Evolutionary conservation across 352 stramenopile genomes (phyloP), one percentile per base, ranked within the genome.

Genomic region (Blastocystis hominis): DNA sequence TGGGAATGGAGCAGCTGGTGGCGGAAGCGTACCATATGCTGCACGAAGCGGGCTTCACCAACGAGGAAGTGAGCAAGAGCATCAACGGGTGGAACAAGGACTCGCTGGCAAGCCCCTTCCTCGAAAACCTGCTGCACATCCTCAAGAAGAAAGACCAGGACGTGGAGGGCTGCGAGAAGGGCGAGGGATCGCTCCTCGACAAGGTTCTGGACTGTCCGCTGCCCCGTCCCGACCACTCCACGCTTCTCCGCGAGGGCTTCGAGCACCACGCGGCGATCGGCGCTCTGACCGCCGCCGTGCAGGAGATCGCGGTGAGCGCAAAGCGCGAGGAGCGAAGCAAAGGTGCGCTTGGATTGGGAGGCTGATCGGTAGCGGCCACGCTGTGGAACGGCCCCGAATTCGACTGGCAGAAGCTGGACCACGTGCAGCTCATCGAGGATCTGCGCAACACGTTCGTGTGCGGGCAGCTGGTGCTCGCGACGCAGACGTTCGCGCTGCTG

Each of bases 61-160:
- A 97, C 90, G 92, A 93, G 2, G 95, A 97, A 89, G 91, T 97
- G 54, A 92, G 92, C 42, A 92, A 93, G 68, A 93, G 95, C 63
- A 98, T 99, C 89, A 91, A 91, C n/a, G 92, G 97, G 78, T 99
- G 96, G 96, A 99, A 99, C 93, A 95, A 95, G 88, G 91, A 92
- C 75, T 94, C 98, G 87, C 91, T 98, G n/a, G 93, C 98, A 90
- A 95, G 92, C 80, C 98, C 98, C 88, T 90, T 99, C 34, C 98
- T 99, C 90, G 96, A 99, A 91, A 98, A 98, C 90, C 98, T 96
- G 64, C 92, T 93, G 46, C 92, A 93, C 77, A 98, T 99, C 91
- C 95, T 99, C 64, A 90, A 89, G 59, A 98, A 98, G 92, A 97
- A 97, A 92, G 96, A 98, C 89, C 64, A 69, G 34, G 95, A 98